Evolutionary conservation across 1,284 basidiomycete genomes (phyloP).

Genomic region (Serendipita sp.): DNA sequence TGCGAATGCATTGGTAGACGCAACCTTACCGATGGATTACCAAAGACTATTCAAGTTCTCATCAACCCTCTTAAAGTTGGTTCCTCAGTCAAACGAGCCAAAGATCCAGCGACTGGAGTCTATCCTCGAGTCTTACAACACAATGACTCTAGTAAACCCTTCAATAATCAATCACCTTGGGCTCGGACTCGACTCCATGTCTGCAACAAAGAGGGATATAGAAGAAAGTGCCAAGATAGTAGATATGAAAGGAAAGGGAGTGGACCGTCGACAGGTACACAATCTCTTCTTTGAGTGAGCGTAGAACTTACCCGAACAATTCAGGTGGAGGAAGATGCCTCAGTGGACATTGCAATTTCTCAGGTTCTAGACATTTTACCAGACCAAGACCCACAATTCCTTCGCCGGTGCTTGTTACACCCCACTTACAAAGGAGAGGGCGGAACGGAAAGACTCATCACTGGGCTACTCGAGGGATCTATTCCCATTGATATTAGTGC

Average conservation of each 20-base stretch:
- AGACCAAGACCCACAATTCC: slow-evolving; percentile 36
- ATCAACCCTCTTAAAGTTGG: not conserved
- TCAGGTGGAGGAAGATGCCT: not conserved
- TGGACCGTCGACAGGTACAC: too few relatives aligned
- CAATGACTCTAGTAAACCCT: too few relatives aligned
- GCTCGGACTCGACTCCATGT: too few relatives aligned
- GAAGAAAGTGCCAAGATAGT: too few relatives aligned
- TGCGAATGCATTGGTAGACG: not conserved
- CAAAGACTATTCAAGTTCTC: not conserved
- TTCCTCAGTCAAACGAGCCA: not conserved
- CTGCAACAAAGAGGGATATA: too few relatives aligned
- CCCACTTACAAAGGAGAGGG: slow-evolving; percentile 33
- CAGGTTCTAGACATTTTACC: slow-evolving; percentile 63
- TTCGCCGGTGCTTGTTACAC: slow-evolving; percentile 40
- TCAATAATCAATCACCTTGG: too few relatives aligned
- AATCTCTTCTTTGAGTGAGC: too few relatives aligned
- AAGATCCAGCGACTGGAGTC: not conserved
- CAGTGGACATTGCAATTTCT: slow-evolving; percentile 35
- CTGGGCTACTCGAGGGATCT: slow-evolving; percentile 54
- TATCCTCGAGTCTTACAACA: too few relatives aligned
- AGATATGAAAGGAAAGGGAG: too few relatives aligned
- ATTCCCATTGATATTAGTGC: slow-evolving; percentile 31
- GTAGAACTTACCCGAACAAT: too few relatives aligned
- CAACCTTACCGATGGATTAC: not conserved
- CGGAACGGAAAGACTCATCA: slow-evolving; percentile 44